These are phyloP conservation scores for Gremmenia infestans DNA, from an alignment of 2,329 filamentous ascomycete species.

Conservation along the genomic window DNA sequence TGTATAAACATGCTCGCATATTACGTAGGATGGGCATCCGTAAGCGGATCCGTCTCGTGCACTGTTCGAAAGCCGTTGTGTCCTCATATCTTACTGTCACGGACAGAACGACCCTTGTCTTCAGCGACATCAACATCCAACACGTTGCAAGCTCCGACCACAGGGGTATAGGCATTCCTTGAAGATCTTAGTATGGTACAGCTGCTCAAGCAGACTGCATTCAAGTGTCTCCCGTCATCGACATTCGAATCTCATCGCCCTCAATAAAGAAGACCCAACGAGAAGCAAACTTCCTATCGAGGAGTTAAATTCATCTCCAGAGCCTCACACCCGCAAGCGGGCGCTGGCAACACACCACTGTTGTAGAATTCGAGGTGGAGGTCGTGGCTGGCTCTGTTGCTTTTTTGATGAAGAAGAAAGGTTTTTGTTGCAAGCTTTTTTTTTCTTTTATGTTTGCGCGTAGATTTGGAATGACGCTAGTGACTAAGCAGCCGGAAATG, in stretches of 20 bases:
- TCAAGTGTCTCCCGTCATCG: conserved; percentile 61
- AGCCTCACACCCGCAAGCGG: conserved; percentile 49
- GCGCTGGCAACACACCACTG: conserved; percentile 67
- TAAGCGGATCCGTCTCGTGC: too few relatives aligned
- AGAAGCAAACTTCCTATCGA: conserved; percentile 66
- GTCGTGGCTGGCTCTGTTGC: conserved; percentile 65
- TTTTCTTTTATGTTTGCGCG: too few relatives aligned
- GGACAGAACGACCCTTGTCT: too few relatives aligned
- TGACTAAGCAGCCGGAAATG: too few relatives aligned
- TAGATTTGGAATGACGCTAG: too few relatives aligned
- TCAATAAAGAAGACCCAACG: conserved; percentile 65
- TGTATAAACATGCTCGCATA: too few relatives aligned
- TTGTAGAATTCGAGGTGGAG: conserved; percentile 50
- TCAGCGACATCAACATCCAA: too few relatives aligned
- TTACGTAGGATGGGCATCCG: too few relatives aligned
- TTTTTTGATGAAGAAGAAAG: conserved; percentile 54
- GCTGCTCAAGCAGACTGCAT: too few relatives aligned
- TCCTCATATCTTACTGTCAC: too few relatives aligned
- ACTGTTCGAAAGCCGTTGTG: too few relatives aligned
- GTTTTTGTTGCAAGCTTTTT: neutral
- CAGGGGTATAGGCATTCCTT: conserved; percentile 23
- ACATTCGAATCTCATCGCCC: conserved; percentile 67
- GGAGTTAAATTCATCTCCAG: conserved; percentile 54
- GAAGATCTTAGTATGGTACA: conserved; percentile 4
- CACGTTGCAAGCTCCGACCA: neutral